Base-by-base conservation (phyloP, 305 asterid species). In the Withania somnifera region DNA sequence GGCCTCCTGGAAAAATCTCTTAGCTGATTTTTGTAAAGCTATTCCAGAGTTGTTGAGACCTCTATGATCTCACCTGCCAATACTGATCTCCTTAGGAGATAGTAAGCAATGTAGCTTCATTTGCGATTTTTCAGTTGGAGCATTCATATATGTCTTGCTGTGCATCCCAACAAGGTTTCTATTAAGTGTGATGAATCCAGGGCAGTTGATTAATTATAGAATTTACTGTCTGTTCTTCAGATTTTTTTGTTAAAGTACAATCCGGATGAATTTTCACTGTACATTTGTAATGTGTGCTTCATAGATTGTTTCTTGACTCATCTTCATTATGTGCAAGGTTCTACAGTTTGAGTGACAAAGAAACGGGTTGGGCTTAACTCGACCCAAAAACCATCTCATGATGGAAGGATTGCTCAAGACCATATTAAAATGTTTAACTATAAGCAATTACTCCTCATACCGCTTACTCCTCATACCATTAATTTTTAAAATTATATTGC, bases 11-110 rank as follows among this genome's bases (percentile, higher is more conserved):
- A 75, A 75, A 50, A 75, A 75, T 75, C 79, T 75, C 45, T 75
- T 75, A 50, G 79, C 79, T 75, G 79, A 75, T 75, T 75, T 73
- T 73, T 26, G 79, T 73, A 73, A 47, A 75, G 79, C 61, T 75
- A 26, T 75, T 75, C 60, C 79, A 50, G 24, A 50, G 17, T 75
- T 75, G 28, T 26, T 26, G 60, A 73, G 79, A 51, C 61, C 58
- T 71, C 57, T 71, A 17, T 45, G 38, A 50, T 15, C 61, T 75
- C 79, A 47, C 45, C 61, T 75, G 45, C 79, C 42, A 75, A 11
- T 73, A 26, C 42, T 73, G 22, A 24, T 47, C 26, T 73, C 60
- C 42, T 45, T 47, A 73, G 54, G 58, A 24, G 57, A 73, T 45
- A 24, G 58, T 15, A 73, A 73, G 58, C 40, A 71, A 73, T 73